These are phyloP conservation scores for Vigna unguiculata DNA, from an alignment of 306 rosid species.

Conservation along the genomic window DNA sequence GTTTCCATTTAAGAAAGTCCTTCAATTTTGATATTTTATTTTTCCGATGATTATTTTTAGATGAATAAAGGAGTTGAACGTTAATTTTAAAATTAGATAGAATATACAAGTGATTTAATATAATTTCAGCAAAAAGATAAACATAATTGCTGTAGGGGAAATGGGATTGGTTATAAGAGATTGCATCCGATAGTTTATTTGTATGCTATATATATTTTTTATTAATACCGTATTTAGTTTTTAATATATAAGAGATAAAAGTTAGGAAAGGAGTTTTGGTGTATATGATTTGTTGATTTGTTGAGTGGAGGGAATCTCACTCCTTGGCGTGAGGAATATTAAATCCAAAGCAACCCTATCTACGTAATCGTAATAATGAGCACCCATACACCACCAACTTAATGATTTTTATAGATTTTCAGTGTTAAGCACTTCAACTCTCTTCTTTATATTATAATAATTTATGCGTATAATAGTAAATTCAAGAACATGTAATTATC, in stretches of 20 bases:
- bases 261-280: neutral
- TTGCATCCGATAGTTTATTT: neutral
- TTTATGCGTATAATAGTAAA: neutral
- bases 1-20: too few species aligned
- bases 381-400: neutral
- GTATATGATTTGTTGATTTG: neutral
- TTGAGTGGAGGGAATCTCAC: neutral
- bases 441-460: neutral
- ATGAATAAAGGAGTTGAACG: too few species aligned
- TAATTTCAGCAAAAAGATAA: neutral
- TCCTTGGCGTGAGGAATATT: neutral
- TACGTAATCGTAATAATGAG: neutral
- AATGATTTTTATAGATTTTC: neutral
- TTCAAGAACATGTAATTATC: too few species aligned
- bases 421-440: neutral
- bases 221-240: neutral
- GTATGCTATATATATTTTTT: too few species aligned
- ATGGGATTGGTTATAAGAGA: too few species aligned
- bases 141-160: too few species aligned
- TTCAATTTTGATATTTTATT: too few species aligned
- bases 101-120: too few species aligned
- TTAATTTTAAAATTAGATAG: too few species aligned
- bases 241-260: neutral
- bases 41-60: too few species aligned
- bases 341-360: neutral